A percentile compares a stretch with the other conserved stretches of the same genome.
phyloP scores from a whole-genome alignment of 441 rosid species.

The Adansonia rubrostipa region DNA sequence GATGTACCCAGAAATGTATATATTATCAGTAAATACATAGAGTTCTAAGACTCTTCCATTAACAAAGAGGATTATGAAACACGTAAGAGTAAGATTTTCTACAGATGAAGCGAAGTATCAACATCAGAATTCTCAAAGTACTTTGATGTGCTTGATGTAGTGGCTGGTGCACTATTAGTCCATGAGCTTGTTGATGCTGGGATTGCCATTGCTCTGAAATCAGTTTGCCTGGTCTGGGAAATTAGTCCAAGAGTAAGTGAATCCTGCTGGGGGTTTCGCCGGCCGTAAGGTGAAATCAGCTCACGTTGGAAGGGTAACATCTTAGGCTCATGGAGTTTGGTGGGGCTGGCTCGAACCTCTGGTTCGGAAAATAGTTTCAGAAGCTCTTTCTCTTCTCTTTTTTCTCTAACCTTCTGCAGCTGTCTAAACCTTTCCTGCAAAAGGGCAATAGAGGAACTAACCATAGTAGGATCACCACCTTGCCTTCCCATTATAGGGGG shows the following conservation, averaged over 20 bases:
- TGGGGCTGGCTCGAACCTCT: conserved; percentile 15
- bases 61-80: conserved; percentile 22
- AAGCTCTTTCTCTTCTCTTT: conserved; percentile 58
- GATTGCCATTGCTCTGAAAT: conserved; percentile 23
- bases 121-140: conserved; percentile 52
- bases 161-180: conserved; percentile 27
- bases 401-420: conserved; percentile 62
- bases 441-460: conserved; percentile 67
- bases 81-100: conserved; percentile 23
- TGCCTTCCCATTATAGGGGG: conserved; percentile 48
- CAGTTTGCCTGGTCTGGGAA: conserved; percentile 35
- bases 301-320: conserved; percentile 31
- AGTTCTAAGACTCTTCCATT: conserved; percentile 31
- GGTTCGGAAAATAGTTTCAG: conserved; percentile 46
- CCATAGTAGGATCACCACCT: conserved; percentile 45
- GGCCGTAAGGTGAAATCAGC: conserved; percentile 25
- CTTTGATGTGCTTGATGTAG: conserved; percentile 29
- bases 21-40: conserved; percentile 20
- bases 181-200: conserved; percentile 36
- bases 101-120: conserved; percentile 77
- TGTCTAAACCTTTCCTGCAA: conserved; percentile 70
- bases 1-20: neutral
- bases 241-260: conserved; percentile 52
- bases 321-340: conserved; percentile 23
- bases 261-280: conserved; percentile 31